Conservation (phyloP, 371 early-diverging fungal species). For the Mortierella sp. region DNA sequence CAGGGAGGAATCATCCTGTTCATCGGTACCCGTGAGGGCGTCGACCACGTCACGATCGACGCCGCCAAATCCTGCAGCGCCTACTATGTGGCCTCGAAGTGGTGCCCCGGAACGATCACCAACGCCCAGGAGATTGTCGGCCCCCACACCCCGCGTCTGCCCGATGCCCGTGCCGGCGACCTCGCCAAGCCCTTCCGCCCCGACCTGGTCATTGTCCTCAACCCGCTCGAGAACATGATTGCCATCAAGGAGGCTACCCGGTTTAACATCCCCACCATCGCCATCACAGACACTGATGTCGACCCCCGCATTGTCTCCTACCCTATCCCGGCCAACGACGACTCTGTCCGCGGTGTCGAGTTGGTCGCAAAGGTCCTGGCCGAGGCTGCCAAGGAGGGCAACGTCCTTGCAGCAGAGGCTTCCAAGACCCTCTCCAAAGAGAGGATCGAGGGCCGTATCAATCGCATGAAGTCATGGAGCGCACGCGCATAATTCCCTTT, state of each 20-base stretch:
- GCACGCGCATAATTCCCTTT: constrained; percentile 26
- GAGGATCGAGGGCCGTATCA: constrained; percentile 49
- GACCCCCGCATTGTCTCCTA: constrained; percentile 92
- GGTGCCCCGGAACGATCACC: constrained; percentile 94
- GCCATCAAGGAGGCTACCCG: constrained; percentile 88
- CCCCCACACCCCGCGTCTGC: constrained; percentile 69
- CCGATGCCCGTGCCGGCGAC: constrained; percentile 65
- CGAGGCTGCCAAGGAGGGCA: constrained; percentile 82
- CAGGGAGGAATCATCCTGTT: constrained; percentile 91
- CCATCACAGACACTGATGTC: constrained; percentile 93
- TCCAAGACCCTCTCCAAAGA: constrained; percentile 27
- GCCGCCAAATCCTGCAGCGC: constrained; percentile 85
- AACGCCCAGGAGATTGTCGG: constrained; percentile 83
- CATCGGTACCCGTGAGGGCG: constrained; percentile 84
- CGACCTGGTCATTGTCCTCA: constrained; percentile 90
- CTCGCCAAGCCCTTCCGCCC: constrained; percentile 80
- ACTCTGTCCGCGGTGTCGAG: constrained; percentile 84
- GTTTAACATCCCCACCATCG: constrained; percentile 91
- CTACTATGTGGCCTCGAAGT: constrained; percentile 85
- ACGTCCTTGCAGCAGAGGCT: constrained; percentile 31
- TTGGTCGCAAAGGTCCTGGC: constrained; percentile 89
- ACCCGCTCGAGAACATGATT: constrained; percentile 84
- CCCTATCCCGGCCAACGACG: constrained; percentile 98
- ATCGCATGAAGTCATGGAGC: constrained; percentile 46
- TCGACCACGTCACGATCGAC: constrained; percentile 78